Conservation (phyloP, 441 rosid genomes). For the Populus tomentosa region DNA sequence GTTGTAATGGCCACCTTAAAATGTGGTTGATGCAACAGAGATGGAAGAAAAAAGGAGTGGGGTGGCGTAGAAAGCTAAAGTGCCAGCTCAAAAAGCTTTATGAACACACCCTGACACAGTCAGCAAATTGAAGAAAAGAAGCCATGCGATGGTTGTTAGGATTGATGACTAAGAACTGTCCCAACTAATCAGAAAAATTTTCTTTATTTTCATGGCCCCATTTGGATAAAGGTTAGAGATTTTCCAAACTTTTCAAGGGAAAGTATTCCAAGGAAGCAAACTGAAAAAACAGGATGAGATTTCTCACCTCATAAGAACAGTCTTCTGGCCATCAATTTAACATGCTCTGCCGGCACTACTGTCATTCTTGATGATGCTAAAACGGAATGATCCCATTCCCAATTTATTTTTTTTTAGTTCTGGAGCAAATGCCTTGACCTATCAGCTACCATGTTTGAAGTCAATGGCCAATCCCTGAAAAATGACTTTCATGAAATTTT, state of each 20-base stretch:
- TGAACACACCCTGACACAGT: slow-evolving; percentile 16
- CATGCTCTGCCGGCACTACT: background rate
- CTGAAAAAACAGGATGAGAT: background rate
- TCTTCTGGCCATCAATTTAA: background rate
- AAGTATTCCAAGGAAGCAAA: background rate
- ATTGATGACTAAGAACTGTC: background rate
- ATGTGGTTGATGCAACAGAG: background rate
- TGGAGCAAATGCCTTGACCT: background rate
- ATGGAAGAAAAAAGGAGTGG: background rate
- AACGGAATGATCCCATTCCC: background rate
- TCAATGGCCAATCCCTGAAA: background rate
- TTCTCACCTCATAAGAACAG: background rate
- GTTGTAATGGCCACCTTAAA: background rate
- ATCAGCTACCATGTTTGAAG: too few relatives aligned
- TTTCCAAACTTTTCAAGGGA: background rate
- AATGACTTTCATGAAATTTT: too few relatives aligned
- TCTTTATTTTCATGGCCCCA: background rate
- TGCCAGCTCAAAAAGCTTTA: slow-evolving; percentile 37
- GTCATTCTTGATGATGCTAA: background rate
- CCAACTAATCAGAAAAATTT: slow-evolving; percentile 5
- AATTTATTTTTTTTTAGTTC: background rate
- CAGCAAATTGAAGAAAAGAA: background rate
- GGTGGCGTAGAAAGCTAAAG: slow-evolving; percentile 26
- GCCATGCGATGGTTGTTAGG: background rate
- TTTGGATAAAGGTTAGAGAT: background rate